A percentile compares a stretch with the other conserved stretches of the same genome.
Evolutionary conservation across 2,329 filamentous ascomycete genomes (phyloP).

Genomic region (Didymella sp.): DNA sequence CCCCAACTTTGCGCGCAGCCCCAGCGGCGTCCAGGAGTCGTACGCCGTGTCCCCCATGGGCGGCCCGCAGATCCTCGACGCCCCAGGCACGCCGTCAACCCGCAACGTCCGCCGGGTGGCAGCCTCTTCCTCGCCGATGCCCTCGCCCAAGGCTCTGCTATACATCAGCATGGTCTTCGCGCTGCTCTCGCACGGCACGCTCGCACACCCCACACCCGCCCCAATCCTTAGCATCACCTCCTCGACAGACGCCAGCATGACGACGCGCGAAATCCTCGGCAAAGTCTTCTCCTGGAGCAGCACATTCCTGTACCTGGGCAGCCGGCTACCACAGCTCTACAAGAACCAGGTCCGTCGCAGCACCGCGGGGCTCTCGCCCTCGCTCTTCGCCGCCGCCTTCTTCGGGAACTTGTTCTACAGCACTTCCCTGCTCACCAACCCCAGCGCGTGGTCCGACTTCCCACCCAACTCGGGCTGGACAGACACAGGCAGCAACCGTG

Average conservation of each 20-base stretch:
- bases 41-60: conserved; percentile 30
- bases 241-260: conserved; percentile 17
- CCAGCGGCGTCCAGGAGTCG: conserved; percentile 35
- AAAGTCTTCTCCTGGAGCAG: conserved; percentile 54
- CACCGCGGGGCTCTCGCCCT: conserved; percentile 67
- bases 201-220: conserved; percentile 34
- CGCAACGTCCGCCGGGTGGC: conserved; percentile 43
- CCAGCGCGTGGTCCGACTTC: conserved; percentile 66
- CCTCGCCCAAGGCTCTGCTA: conserved; percentile 55
- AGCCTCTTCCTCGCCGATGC: conserved; percentile 53
- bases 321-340: conserved; percentile 64
- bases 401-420: conserved; percentile 73
- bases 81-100: conserved; percentile 29
- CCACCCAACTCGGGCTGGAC: conserved; percentile 65
- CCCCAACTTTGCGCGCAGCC: conserved; percentile 48
- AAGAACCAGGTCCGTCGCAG: conserved; percentile 69
- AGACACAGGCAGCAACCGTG: conserved; percentile 60
- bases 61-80: not conserved
- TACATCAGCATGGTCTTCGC: conserved; percentile 56
- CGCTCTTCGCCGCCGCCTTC: conserved; percentile 71
- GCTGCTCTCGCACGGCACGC: conserved; percentile 45
- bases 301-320: conserved; percentile 51
- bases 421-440: conserved; percentile 66
- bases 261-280: conserved; percentile 42
- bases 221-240: conserved; percentile 21